Base-by-base conservation (phyloP, 306 rosid species). In the Cicer bijugum region DNA sequence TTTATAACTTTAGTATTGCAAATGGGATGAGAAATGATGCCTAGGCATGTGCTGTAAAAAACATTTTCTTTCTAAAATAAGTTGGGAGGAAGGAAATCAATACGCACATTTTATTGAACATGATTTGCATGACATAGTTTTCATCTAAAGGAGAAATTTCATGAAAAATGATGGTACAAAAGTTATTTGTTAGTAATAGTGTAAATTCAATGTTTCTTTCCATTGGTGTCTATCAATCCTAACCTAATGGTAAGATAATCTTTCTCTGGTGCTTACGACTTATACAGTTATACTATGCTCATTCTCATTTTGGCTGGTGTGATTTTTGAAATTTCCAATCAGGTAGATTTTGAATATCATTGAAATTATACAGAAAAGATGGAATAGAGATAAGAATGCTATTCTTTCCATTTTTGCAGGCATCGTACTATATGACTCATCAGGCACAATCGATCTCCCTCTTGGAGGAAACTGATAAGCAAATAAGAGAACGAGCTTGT, bases 341-440 rank as follows among this genome's bases (percentile, higher is more conserved):
- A 20, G 23, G 47, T 52, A 19, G 37, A 14, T 45, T 66, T 59
- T 78, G 39, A 20, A 67, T 81, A 37, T 72, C 47, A 8, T 53
- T 72, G 10, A 38, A 79, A 57, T 73, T 47, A 39, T 73, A 15
- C 42, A 17, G 65, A 67, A 65, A 73, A 39, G 8, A 80, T 74
- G 63, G 44, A 59, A 67, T 28, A 65, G 17, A 43, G 57, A 53
- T 55, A 75, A 71, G 52, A 84, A 50, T n/a, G 35, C 19, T 43
- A 33, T 58, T 63, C 10, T 55, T 69, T 69, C 74, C 82, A 44
- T 50, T 85, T 72, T 72, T 83, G 81, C 71, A 93, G 98, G 97
- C 93, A 40, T 89, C 97, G 8, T 83, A 88, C 84, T 91, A 88
- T 87, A 80, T 89, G 88, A 86, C 90, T 69, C 97, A 91, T 83